Conservation (phyloP, 257 asterid species). For the Scutellaria baicalensis region DNA sequence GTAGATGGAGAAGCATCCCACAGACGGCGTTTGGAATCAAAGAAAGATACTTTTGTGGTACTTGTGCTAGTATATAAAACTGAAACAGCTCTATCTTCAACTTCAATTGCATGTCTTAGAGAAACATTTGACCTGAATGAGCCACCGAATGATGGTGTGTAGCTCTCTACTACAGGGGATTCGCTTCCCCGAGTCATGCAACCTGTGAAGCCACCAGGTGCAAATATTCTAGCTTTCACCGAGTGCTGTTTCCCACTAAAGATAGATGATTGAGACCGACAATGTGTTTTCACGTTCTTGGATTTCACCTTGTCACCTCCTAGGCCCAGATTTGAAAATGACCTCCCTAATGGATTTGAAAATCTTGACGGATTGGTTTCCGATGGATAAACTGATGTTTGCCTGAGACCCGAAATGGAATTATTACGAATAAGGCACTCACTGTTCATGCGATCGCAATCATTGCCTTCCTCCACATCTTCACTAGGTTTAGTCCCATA, state of each 20-base stretch:
- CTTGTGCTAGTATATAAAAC: slow-evolving; percentile 8
- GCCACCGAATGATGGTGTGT: slow-evolving; percentile 33
- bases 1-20: slow-evolving; percentile 47
- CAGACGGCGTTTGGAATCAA: slow-evolving; percentile 27
- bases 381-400: slow-evolving; percentile 30
- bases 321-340: slow-evolving; percentile 62
- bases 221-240: slow-evolving; percentile 33
- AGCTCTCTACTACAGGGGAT: slow-evolving; percentile 55
- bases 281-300: slow-evolving; percentile 31
- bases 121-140: slow-evolving; percentile 29
- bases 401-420: slow-evolving; percentile 45
- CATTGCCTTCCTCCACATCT: slow-evolving; percentile 22
- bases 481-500: slow-evolving; percentile 25
- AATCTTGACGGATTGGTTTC: slow-evolving; percentile 30
- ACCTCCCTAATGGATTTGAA: slow-evolving; percentile 51
- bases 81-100: slow-evolving; percentile 8
- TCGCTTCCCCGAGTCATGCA: slow-evolving; percentile 63
- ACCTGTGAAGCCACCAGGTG: slow-evolving; percentile 55
- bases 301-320: slow-evolving; percentile 36
- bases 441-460: slow-evolving; percentile 9
- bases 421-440: slow-evolving; percentile 42
- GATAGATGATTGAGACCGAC: slow-evolving; percentile 33
- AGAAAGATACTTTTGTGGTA: slow-evolving; percentile 23
- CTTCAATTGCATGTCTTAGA: slow-evolving; percentile 5
- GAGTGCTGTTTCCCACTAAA: slow-evolving; percentile 33